Conservation (phyloP, 1,284 basidiomycete species). For the Ceratobasidium sp. region DNA sequence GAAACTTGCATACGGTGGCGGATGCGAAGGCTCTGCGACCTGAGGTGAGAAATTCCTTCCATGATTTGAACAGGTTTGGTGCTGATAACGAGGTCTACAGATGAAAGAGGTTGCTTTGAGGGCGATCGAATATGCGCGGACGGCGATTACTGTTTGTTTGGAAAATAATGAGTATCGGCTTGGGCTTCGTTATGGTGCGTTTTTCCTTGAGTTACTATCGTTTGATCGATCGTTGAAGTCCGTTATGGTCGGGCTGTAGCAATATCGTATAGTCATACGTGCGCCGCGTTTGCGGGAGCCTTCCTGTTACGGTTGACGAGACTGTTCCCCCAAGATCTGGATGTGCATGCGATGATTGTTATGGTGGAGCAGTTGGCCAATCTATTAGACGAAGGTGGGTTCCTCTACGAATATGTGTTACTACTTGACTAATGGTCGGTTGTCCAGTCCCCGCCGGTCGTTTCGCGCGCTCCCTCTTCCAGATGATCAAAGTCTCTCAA, state of each 20-base stretch:
- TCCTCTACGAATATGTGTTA: background rate
- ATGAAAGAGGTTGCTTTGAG: constrained; percentile 50
- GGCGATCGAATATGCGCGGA: constrained; percentile 50
- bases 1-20: constrained; percentile 48
- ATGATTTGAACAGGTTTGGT: background rate
- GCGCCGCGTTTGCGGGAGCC: constrained; percentile 51
- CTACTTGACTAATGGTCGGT: background rate
- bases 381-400: constrained; percentile 49
- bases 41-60: constrained; percentile 12
- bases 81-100: background rate
- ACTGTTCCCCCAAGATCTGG: constrained; percentile 50
- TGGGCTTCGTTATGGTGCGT: constrained; percentile 49
- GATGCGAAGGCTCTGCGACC: constrained; percentile 49
- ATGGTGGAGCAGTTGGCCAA: constrained; percentile 48
- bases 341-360: constrained; percentile 49
- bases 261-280: constrained; percentile 51
- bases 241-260: too few relatives aligned
- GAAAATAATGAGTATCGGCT: constrained; percentile 50
- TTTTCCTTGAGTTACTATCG: too few relatives aligned
- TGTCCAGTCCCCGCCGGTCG: constrained; percentile 33
- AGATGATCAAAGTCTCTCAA: constrained; percentile 41
- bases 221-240: too few relatives aligned
- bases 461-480: constrained; percentile 33
- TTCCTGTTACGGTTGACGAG: constrained; percentile 50
- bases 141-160: constrained; percentile 49